Evolutionary conservation across 805 yeast species (phyloP).

Genomic region (Candida sonorensis): DNA sequence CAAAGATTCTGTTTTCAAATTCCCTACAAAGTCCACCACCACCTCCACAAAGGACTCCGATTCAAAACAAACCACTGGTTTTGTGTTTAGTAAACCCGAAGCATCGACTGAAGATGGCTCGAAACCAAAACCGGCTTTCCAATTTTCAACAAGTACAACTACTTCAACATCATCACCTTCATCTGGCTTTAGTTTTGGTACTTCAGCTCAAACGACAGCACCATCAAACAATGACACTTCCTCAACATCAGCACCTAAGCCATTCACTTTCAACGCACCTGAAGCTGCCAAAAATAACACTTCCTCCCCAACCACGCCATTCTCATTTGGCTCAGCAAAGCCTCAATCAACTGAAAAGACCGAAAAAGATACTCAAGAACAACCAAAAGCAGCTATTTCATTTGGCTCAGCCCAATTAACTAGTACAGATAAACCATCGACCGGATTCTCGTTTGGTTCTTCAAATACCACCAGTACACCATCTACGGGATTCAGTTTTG

Average conservation of each 20-base stretch:
- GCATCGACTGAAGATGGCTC: conserved; percentile 10
- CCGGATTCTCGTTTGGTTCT: conserved; percentile 15
- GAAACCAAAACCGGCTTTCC: too few species aligned
- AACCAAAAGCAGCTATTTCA: conserved; percentile 8
- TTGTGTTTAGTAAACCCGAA: not conserved
- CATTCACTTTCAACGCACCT: conserved; percentile 16
- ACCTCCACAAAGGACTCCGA: not conserved
- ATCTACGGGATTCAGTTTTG: too few species aligned
- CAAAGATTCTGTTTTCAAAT: conserved; percentile 25
- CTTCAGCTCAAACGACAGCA: conserved; percentile 1
- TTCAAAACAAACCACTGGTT: not conserved
- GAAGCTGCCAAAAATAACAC: conserved; percentile 4
- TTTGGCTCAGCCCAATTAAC: conserved; percentile 4
- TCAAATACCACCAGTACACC: conserved; percentile 4
- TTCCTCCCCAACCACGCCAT: conserved; percentile 9
- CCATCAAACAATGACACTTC: conserved; percentile 2
- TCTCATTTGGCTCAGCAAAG: conserved; percentile 11
- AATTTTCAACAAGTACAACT: too few species aligned
- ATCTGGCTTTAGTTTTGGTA: conserved; percentile 1
- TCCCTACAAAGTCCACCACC: conserved; percentile 6
- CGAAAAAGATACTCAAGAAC: conserved; percentile 4
- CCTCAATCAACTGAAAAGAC: conserved; percentile 2
- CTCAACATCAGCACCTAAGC: conserved; percentile 10
- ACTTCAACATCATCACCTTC: too few species aligned
- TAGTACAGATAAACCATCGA: conserved; percentile 2